phyloP scores from a whole-genome alignment of 768 basidiomycete species.

The Mycena olivaceomarginata region DNA sequence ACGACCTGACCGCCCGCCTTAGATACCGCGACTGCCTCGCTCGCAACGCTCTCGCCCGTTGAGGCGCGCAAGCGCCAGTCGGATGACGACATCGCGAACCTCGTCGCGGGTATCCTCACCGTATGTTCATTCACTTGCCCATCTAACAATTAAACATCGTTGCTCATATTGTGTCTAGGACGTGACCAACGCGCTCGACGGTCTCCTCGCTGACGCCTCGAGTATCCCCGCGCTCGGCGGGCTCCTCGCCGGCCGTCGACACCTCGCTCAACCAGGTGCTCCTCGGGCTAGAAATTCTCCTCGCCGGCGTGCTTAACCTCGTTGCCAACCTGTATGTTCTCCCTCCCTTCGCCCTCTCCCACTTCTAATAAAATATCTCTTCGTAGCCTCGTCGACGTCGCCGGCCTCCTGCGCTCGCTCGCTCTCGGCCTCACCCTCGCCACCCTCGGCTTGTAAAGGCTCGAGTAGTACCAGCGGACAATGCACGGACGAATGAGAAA shows the following conservation, averaged over 20 bases:
- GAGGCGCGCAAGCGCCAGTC: conserved; percentile 47
- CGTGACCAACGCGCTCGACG: conserved; percentile 47
- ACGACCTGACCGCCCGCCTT: conserved; percentile 46
- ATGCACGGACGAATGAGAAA: neutral
- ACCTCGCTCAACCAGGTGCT: conserved; percentile 49
- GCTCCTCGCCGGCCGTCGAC: conserved; percentile 50
- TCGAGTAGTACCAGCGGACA: too few species aligned
- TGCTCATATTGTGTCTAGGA: conserved; percentile 43
- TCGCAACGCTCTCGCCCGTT: conserved; percentile 41
- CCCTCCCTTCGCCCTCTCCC: neutral
- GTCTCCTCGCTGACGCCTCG: conserved; percentile 43
- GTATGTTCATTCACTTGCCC: conserved; percentile 30
- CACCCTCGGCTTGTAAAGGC: conserved; percentile 38
- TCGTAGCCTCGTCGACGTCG: conserved; percentile 43
- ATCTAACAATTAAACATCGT: conserved; percentile 22
- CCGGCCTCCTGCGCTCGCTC: conserved; percentile 36
- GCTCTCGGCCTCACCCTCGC: conserved; percentile 45
- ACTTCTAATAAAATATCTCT: conserved; percentile 21
- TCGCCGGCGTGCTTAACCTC: conserved; percentile 54
- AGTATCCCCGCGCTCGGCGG: conserved; percentile 48
- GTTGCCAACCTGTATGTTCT: conserved; percentile 48
- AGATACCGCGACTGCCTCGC: conserved; percentile 46
- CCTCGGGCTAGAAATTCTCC: conserved; percentile 49
- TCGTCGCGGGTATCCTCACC: conserved; percentile 44
- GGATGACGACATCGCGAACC: conserved; percentile 49